These are phyloP conservation scores for Parathielavia appendiculata DNA, from an alignment of 495 filamentous ascomycete genomes.

Conservation along the genomic window DNA sequence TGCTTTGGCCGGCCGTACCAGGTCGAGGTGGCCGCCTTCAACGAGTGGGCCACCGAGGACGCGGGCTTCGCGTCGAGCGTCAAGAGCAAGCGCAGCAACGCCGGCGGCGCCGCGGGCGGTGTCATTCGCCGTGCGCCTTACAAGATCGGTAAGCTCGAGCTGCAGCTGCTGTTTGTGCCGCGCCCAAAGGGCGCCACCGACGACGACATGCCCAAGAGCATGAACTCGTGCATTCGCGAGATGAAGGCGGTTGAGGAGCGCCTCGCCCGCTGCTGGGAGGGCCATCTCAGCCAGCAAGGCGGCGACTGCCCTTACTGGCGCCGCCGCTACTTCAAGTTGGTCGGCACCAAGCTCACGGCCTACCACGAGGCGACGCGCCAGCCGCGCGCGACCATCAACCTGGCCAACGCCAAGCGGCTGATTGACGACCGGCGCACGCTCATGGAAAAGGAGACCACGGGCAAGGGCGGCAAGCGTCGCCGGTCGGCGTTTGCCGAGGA, in stretches of 20 bases:
- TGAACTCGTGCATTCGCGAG: slow-evolving; percentile 90
- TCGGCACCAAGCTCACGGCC: slow-evolving; percentile 85
- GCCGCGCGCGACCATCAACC: slow-evolving; percentile 92
- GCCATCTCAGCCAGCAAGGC: slow-evolving; percentile 88
- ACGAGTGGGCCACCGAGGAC: slow-evolving; percentile 94
- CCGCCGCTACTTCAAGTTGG: slow-evolving; percentile 91
- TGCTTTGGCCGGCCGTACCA: slow-evolving; percentile 83
- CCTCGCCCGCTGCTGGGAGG: slow-evolving; percentile 71
- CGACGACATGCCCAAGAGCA: slow-evolving; percentile 97
- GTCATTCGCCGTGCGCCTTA: slow-evolving; percentile 74
- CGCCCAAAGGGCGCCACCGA: slow-evolving; percentile 84
- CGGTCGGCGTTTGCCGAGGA: slow-evolving; percentile 96
- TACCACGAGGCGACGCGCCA: slow-evolving; percentile 95
- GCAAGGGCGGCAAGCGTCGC: slow-evolving; percentile 69
- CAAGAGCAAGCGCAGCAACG: slow-evolving; percentile 78
- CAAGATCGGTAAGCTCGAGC: slow-evolving; percentile 85
- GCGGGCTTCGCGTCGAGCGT: slow-evolving; percentile 62
- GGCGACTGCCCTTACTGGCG: slow-evolving; percentile 99
- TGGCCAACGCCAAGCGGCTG: slow-evolving; percentile 86
- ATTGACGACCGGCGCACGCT: slow-evolving; percentile 89
- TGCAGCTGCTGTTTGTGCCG: slow-evolving; percentile 90
- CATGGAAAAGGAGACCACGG: slow-evolving; percentile 69
- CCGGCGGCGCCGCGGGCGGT: slow-evolving; percentile 26
- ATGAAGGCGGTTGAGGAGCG: slow-evolving; percentile 79
- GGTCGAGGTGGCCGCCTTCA: slow-evolving; percentile 88